Base-by-base conservation (phyloP, 192 early-diverging fungal genomes). In the Mortierella alpina region DNA sequence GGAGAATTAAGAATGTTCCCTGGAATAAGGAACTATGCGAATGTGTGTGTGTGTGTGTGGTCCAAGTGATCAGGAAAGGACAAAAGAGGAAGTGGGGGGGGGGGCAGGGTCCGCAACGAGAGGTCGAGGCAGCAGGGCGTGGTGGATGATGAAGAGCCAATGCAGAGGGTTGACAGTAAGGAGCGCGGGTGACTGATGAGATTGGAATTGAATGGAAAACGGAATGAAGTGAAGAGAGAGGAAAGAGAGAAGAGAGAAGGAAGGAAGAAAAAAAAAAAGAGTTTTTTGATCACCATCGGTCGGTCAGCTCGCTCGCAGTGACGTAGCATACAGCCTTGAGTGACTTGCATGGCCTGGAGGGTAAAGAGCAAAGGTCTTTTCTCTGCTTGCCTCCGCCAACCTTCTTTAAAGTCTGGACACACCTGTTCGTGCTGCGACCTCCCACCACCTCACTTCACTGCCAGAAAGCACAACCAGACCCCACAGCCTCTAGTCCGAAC, bases 191-290 rank as follows among this genome's bases (percentile, higher is more conserved):
- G 40, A 59, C 20, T 39, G 57, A 59, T 41, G 14, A 14, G 14
- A 31, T 59, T 59, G 8, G 59, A 42, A 45, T 10, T 13, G 23
- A 44, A 40, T 18, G 23, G 11, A 51, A 48, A 11, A 52, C n/a
- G 11, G 47, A 23, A 42, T 22, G 44, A 41, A 18, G 22, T 18
- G 48, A 48, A n/a, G n/a, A 47, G 31, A 55, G 18, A 11, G 14
- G 15, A 22, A 49, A n/a, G 15, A 23, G 22, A 59, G 5, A 41
- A 31, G 13, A 14, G 45, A 59, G n/a, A 20, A 22, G 20, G 44
- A 55, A 46, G 22, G 56, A 47, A 22, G 46, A 56, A 31, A 40
- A 45, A 56, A 46, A 22, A 46, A n/a, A 56, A 56, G 52, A 67
- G n/a, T 23, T 31, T 31, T 31, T 31, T 31, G 31, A 31, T 31